Percentiles rank a stretch among this genome's conserved stretches.
These are phyloP conservation scores for Karstenula rhodostoma DNA, from an alignment of 2,329 filamentous ascomycete species.

Conservation along the genomic window DNA sequence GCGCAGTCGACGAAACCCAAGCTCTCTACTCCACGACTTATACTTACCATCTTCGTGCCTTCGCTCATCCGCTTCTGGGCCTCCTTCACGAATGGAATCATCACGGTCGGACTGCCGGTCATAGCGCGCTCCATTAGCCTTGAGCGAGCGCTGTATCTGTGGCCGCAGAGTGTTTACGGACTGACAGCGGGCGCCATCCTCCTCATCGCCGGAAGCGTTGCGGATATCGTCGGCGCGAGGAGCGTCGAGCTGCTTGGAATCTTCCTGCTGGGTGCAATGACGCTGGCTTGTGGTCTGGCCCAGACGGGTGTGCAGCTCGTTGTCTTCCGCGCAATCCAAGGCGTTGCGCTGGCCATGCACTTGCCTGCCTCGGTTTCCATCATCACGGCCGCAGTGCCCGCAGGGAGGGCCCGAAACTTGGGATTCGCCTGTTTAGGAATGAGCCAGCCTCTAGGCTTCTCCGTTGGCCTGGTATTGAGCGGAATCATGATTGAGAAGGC, in stretches of 20 bases:
- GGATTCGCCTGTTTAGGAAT: constrained; percentile 53
- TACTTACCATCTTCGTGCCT: constrained; percentile 33
- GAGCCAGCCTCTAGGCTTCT: constrained; percentile 60
- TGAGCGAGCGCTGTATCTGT: constrained; percentile 42
- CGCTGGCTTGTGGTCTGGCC: constrained; percentile 56
- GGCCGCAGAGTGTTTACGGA: constrained; percentile 45
- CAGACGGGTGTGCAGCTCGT: constrained; percentile 54
- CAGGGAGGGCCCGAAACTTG: constrained; percentile 42
- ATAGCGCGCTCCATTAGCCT: constrained; percentile 46
- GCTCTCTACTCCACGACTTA: constrained; percentile 23
- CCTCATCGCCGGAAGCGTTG: constrained; percentile 59
- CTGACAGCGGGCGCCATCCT: constrained; percentile 59
- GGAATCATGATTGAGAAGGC: constrained; percentile 58
- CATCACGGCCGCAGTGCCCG: constrained; percentile 44
- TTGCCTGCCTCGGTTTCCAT: constrained; percentile 58
- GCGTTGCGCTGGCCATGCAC: constrained; percentile 57
- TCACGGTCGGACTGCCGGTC: constrained; percentile 54
- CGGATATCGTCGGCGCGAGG: constrained; percentile 59
- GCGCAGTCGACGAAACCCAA: constrained; percentile 14
- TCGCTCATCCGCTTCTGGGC: constrained; percentile 40
- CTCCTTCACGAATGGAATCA: constrained; percentile 49
- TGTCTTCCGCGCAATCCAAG: constrained; percentile 57
- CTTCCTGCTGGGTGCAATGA: constrained; percentile 53
- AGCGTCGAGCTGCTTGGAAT: constrained; percentile 55
- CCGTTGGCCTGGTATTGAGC: constrained; percentile 59